A percentile compares a stretch with the other conserved stretches of the same genome.
Evolutionary conservation across 202 grass and related monocot genomes (phyloP).

Genomic region (Dendrocalamus latiflorus): DNA sequence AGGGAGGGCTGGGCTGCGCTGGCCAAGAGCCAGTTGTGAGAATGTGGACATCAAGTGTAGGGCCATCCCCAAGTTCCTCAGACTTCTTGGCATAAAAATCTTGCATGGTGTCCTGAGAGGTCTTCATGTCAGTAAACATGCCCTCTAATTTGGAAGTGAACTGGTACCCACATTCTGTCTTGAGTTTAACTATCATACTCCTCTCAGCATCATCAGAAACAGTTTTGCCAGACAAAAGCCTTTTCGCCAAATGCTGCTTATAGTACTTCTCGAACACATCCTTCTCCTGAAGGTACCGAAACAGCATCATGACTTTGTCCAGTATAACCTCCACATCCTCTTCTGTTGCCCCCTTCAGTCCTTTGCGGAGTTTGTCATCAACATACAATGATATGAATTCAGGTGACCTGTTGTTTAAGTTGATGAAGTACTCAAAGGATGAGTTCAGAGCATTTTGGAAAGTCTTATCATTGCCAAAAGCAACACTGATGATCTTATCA

Average conservation of each 20-base stretch:
- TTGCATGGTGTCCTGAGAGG: slow-evolving; percentile 91
- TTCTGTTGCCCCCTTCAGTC: slow-evolving; percentile 83
- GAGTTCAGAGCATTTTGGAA: slow-evolving; percentile 96
- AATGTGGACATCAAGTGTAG: slow-evolving; percentile 88
- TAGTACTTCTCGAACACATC: slow-evolving; percentile 99
- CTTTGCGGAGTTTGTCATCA: slow-evolving; percentile 94
- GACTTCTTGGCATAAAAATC: slow-evolving; percentile 79
- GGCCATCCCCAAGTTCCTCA: slow-evolving; percentile 69
- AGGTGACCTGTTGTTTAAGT: slow-evolving; percentile 91
- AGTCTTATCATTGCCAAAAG: slow-evolving; percentile 94
- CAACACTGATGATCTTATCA: slow-evolving; percentile 87
- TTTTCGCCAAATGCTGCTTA: slow-evolving; percentile 91
- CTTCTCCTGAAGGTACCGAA: slow-evolving; percentile 96
- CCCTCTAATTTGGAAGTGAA: slow-evolving; percentile 97
- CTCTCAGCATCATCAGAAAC: slow-evolving; percentile 95
- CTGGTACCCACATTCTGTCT: slow-evolving; percentile 96
- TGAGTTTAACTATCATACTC: slow-evolving; percentile 98
- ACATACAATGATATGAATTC: slow-evolving; percentile 97
- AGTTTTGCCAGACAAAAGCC: slow-evolving; percentile 82
- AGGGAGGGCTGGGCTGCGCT: slow-evolving; percentile 67
- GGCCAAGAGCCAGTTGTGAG: slow-evolving; percentile 96
- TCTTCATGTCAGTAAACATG: slow-evolving; percentile 99
- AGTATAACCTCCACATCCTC: slow-evolving; percentile 85
- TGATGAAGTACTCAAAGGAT: slow-evolving; percentile 94
- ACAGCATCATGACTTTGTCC: slow-evolving; percentile 99